Base-by-base conservation (phyloP, 805 yeast genomes). In the Lachancea quebecensis region DNA sequence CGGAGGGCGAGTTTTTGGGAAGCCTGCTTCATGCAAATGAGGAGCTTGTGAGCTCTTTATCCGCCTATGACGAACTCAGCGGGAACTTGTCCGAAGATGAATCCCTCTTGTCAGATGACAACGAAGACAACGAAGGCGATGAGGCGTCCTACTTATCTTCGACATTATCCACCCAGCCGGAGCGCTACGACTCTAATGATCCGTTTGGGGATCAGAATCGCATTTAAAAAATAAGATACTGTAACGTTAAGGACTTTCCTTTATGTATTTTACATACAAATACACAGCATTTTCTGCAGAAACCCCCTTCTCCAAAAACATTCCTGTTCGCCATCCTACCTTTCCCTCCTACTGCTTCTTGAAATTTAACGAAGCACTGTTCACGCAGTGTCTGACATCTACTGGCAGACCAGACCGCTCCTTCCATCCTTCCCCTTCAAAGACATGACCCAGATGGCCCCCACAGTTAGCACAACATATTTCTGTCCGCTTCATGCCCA, bases 381-480 rank as follows among this genome's bases (percentile, higher is more conserved):
- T 93, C 18, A 90, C 97, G 65, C 99, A 93, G 64, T 93, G 98
- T 62, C 99, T 79, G 54, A 77, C 91, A 61, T 90, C 88, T 0
- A 95, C 86, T 1, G 82, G 87, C 27, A 60, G 28, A 4, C 57
- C 57, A n/a, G 63, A 33, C 36, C 50, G 32, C 40, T 75, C 70
- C 3, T 66, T 59, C 71, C 77, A 91, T 1, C 98, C 98, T 68
- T 93, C 99, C 4, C 95, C 95, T 57, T 80, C 81, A 65, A 93
- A 93, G 1, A 93, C 83, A 66, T 93, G 99, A 1, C 99, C 99
- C 54, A 93, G 66, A 68, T 93, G 99, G 2, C 96, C 95, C 38
- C 88, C 96, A 64, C 99, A 93, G 8, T 75, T 73, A 10, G 81
- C 70, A 61, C 99, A 93, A 50, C 83, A 73, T 82, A 93, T 90